Evolutionary conservation across 2,329 filamentous ascomycete species (phyloP), one percentile per base, ranked within the genome.

Genomic region (Phaeosphaeriaceae sp.): DNA sequence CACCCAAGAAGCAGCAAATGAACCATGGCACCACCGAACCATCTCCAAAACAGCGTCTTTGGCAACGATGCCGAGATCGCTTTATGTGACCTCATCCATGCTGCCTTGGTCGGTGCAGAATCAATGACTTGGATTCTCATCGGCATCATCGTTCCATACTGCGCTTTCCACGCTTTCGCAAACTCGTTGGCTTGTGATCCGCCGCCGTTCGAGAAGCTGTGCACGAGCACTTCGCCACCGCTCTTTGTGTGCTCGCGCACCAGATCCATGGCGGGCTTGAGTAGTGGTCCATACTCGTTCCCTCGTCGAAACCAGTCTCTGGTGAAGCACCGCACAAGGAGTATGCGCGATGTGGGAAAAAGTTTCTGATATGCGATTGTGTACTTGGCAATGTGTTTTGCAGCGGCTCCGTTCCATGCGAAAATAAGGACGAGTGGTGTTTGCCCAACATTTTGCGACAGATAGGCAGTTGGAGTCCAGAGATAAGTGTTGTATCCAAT

Each of bases 331-430:
- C 70, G 68, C 7, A 77, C 48, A 1, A 78, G 66, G 5, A 78
- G 10, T 51, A 78, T 73, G 11, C 63, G 66, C 2, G 72, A 65
- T n/a, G 51, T 61, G 2, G 75, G 73, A 49, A 76, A 77, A 2
- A 75, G 67, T 11, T 56, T 57, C 22, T 65, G 67, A 62, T 78
- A 77, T 1, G 64, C 50, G 17, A 65, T 49, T 6, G 71, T 76
- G 61, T 78, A 78, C 60, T 78, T 78, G 11, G 72, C 72, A 9
- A 78, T 76, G 58, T 78, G 73, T 31, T 74, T 74, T 51, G 70
- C 57, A 5, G 68, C 71, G 9, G 75, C 76, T 4, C 66, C 73
- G 52, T 75, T 76, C 76, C 76, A 78, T 1, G 73, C 57, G 53
- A 71, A 75, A 15, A 78, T 52, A 1, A 78, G 49, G 22, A 78